phyloP scores from a whole-genome alignment of 1,139 yeast genomes.

The Sugiyamaella japonica region DNA sequence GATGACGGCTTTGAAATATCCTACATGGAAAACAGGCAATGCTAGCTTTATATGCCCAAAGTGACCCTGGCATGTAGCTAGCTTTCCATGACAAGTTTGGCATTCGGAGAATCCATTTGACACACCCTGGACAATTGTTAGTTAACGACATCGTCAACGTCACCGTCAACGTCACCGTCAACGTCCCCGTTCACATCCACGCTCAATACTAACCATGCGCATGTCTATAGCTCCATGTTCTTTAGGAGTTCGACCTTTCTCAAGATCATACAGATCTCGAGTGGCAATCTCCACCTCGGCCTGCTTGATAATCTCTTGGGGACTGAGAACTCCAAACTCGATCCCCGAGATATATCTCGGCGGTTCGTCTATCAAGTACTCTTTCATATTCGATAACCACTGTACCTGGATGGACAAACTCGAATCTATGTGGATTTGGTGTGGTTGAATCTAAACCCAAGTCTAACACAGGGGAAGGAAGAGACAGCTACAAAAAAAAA shows the following conservation, averaged over 20 bases:
- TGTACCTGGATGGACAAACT: background rate
- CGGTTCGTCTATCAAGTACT: conserved; percentile 74
- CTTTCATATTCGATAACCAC: conserved; percentile 52
- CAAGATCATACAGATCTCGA: conserved; percentile 87
- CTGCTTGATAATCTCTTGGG: conserved; percentile 88
- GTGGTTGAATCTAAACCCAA: background rate
- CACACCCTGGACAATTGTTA: conserved; percentile 56
- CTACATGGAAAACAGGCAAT: conserved; percentile 95
- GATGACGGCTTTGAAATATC: conserved; percentile 90
- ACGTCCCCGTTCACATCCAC: too few species aligned
- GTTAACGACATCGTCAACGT: too few species aligned
- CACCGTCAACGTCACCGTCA: too few species aligned
- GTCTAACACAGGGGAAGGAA: too few species aligned
- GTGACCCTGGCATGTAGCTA: conserved; percentile 97
- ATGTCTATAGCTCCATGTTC: conserved; percentile 87
- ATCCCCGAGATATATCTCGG: conserved; percentile 90
- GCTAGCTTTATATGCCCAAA: conserved; percentile 94
- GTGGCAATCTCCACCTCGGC: conserved; percentile 93
- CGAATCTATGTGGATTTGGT: background rate
- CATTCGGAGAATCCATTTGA: conserved; percentile 84
- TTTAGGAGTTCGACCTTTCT: conserved; percentile 79
- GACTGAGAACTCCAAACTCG: conserved; percentile 88
- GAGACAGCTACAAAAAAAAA: background rate
- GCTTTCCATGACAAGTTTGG: conserved; percentile 84
- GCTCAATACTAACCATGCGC: conserved; percentile 51